A percentile compares a stretch with the other conserved stretches of the same genome.
These are phyloP conservation scores for Penicillium maclennaniae DNA, from an alignment of 495 filamentous ascomycete genomes.

Conservation along the genomic window DNA sequence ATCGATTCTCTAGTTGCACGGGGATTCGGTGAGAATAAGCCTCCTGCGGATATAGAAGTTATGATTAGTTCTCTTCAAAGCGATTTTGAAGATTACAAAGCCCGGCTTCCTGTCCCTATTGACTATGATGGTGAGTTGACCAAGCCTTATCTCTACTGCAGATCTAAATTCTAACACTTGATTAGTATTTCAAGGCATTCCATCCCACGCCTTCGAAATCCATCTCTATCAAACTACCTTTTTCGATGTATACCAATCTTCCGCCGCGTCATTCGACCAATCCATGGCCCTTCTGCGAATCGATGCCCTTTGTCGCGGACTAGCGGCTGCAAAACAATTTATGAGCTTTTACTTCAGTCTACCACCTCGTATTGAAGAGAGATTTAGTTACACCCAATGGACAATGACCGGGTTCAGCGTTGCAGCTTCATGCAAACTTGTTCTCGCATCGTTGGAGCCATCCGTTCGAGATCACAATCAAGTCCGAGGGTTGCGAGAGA, in stretches of 20 bases:
- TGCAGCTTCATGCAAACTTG: slow-evolving; percentile 16
- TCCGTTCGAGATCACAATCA: slow-evolving; percentile 12
- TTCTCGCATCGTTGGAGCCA: slow-evolving; percentile 13
- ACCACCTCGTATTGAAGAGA: no score
- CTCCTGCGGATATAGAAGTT: slow-evolving; percentile 8
- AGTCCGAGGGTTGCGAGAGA: slow-evolving; percentile 8
- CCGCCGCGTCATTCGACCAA: no score
- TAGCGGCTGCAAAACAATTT: no score
- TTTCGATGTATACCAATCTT: slow-evolving; percentile 7
- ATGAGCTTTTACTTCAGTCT: no score
- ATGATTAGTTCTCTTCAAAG: slow-evolving; percentile 8
- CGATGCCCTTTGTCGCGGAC: no score
- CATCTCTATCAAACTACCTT: slow-evolving; percentile 15
- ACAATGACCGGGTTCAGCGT: slow-evolving; percentile 11
- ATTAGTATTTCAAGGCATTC: slow-evolving; percentile 7
- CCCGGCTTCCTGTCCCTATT: slow-evolving; percentile 1
- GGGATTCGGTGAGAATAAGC: slow-evolving; percentile 1
- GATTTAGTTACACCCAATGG: slow-evolving; percentile 1
- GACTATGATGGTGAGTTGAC: no score
- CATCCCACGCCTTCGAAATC: slow-evolving; percentile 11
- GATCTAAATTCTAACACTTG: not conserved
- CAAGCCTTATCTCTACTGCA: no score
- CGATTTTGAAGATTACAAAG: slow-evolving; percentile 13
- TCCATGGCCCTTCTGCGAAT: no score
- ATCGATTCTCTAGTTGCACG: no score